These are phyloP conservation scores for Sporisorium reilianum DNA, from an alignment of 1,284 basidiomycete genomes.

Conservation along the genomic window DNA sequence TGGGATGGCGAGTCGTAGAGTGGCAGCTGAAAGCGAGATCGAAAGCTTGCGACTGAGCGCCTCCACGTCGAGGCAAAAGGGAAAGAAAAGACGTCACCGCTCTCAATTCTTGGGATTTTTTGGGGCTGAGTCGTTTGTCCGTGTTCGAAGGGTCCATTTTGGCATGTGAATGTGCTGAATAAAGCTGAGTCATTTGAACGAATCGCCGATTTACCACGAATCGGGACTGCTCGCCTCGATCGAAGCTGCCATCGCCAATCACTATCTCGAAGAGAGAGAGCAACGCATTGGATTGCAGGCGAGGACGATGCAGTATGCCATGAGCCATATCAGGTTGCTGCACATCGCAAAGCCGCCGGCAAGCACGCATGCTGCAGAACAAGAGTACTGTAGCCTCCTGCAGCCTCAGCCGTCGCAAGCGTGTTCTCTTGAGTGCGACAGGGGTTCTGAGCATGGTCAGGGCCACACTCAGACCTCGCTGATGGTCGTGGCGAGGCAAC, in stretches of 20 bases:
- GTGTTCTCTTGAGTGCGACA: not conserved
- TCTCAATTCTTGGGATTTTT: too few relatives aligned
- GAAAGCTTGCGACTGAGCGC: too few relatives aligned
- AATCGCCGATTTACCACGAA: constrained; percentile 1
- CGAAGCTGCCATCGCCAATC: not conserved
- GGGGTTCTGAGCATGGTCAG: not conserved
- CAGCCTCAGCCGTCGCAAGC: not conserved
- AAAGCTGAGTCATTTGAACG: constrained; percentile 38
- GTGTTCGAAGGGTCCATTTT: constrained; percentile 5
- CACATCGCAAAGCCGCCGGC: not conserved
- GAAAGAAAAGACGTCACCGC: constrained; percentile 24
- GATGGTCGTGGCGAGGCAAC: not conserved
- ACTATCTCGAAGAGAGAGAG: too few relatives aligned
- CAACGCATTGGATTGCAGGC: too few relatives aligned
- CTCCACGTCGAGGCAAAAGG: too few relatives aligned
- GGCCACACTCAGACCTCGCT: not conserved
- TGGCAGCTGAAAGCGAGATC: constrained; percentile 22
- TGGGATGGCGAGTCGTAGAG: not conserved
- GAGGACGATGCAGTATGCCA: not conserved
- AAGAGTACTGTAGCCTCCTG: not conserved
- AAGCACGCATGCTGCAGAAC: not conserved
- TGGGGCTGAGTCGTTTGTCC: constrained; percentile 10
- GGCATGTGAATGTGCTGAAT: constrained; percentile 45
- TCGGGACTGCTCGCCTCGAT: not conserved
- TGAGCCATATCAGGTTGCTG: not conserved